Evolutionary conservation across 208 protist genomes (phyloP), one percentile per base, ranked within the genome.

Genomic region (Leishmania tarentolae): DNA sequence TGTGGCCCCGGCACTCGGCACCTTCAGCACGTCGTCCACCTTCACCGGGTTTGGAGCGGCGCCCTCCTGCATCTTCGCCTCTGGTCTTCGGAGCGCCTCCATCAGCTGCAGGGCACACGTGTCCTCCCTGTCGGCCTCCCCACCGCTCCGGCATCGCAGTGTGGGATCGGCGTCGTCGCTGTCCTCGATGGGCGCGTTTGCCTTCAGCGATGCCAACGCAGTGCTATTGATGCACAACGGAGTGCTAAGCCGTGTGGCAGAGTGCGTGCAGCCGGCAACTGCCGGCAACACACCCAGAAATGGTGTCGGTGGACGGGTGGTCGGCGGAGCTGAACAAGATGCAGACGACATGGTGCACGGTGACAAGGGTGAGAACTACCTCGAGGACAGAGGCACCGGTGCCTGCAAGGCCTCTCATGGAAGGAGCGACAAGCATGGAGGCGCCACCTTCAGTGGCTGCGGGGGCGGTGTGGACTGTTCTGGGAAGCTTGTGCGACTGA

Each of bases 141-240:
- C 61, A 76, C 76, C 73, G 21, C 35, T 46, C 9, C 61, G 37
- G 1, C 70, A 71, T 46, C 75, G 47, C 66, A 78, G 68, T 53
- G 56, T 44, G 24, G 44, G 21, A 21, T 81, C 82, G 0, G 37
- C 52, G 37, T 76, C 77, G 35, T 78, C 82, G 19, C 66, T 75
- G 15, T 85, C 82, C 4, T 85, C 82, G 19, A 79, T 85, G 77
- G 73, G 82, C 1, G 82, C 77, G 1, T 85, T 85, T 61, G 77
- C 79, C n/a, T 40, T 85, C 24, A 72, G 71, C 50, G 35, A 68
- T 50, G 69, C 44, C 52, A 79, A n/a, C 77, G 70, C 82, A 28
- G 72, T 73, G 2, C 46, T 81, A 52, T 68, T 85, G 77, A 44
- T 76, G 73, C 82, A 66, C n/a, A 76, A 69, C 11, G 82, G 82